These are phyloP conservation scores for Colletotrichum plurivorum DNA, from an alignment of 2,329 filamentous ascomycete genomes.

Conservation along the genomic window DNA sequence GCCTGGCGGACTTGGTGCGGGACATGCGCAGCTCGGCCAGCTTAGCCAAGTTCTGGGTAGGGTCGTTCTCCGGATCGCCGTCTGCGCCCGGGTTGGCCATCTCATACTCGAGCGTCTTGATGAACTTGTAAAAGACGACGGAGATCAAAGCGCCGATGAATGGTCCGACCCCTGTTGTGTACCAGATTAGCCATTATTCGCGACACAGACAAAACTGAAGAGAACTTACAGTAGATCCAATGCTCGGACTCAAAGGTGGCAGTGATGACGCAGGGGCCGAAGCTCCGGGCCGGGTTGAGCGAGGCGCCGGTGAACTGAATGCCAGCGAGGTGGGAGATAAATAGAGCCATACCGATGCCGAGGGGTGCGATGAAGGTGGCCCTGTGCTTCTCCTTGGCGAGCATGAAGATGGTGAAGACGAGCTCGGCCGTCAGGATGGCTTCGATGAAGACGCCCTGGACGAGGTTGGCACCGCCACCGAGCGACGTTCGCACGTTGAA, in stretches of 20 bases:
- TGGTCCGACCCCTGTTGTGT: conserved; percentile 50
- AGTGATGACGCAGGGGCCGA: conserved; percentile 62
- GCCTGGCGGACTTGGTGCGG: conserved; percentile 31
- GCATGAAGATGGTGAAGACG: conserved; percentile 65
- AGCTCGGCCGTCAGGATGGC: conserved; percentile 63
- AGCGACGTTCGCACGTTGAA: conserved; percentile 59
- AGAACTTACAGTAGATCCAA: conserved; percentile 61
- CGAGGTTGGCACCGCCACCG: conserved; percentile 54
- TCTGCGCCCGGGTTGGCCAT: conserved; percentile 64
- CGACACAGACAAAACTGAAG: conserved; percentile 43
- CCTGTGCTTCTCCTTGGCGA: conserved; percentile 65
- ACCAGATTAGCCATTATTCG: conserved; percentile 14
- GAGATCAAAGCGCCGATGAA: conserved; percentile 51
- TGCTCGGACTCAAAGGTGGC: conserved; percentile 57
- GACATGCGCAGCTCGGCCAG: conserved; percentile 44
- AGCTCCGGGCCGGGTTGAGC: conserved; percentile 61
- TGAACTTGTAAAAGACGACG: conserved; percentile 55
- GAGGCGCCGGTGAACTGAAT: conserved; percentile 64
- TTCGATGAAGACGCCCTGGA: conserved; percentile 65
- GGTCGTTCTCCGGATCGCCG: conserved; percentile 59
- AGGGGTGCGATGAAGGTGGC: conserved; percentile 63
- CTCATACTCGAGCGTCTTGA: conserved; percentile 58
- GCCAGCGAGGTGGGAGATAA: conserved; percentile 61
- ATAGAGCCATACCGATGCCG: conserved; percentile 62
- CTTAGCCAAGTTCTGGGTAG: conserved; percentile 60